A percentile compares a stretch with the other conserved stretches of the same genome.
These are phyloP conservation scores for Olyra latifolia DNA, from an alignment of 176 grass and related monocot genomes.

Conservation along the genomic window DNA sequence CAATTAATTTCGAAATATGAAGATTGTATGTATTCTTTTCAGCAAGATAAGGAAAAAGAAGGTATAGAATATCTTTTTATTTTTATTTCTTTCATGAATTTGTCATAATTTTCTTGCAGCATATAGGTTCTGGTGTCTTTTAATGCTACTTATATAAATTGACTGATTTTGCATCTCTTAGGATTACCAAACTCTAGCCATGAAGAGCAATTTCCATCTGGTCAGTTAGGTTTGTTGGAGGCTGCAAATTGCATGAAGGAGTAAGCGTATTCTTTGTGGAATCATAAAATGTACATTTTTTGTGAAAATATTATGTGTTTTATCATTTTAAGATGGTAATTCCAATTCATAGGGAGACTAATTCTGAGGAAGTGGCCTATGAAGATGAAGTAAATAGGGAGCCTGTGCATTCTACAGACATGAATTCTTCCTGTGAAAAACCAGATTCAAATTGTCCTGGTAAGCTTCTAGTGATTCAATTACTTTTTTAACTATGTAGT, in stretches of 20 bases:
- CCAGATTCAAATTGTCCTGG: background rate
- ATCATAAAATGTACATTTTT: background rate
- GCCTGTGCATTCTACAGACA: background rate
- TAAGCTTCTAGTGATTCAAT: background rate
- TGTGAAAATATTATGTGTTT: background rate
- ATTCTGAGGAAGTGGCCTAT: constrained; percentile 2
- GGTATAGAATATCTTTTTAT: constrained; percentile 3
- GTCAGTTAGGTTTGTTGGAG: background rate
- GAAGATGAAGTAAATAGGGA: background rate
- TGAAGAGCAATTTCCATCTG: background rate
- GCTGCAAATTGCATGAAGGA: background rate
- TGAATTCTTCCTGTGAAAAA: background rate
- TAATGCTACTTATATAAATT: background rate
- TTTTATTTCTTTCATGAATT: background rate
- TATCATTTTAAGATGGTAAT: background rate
- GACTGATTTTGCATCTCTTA: constrained; percentile 10
- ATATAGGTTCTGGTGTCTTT: background rate
- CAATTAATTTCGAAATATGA: background rate
- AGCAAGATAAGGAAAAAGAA: constrained; percentile 18
- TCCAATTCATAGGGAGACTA: constrained; percentile 21
- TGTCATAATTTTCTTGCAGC: background rate
- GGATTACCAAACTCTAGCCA: background rate
- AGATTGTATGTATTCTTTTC: background rate
- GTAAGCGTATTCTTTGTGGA: constrained; percentile 15
- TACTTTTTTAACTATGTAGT: background rate